Percentiles rank a stretch among this genome's conserved stretches.
Evolutionary conservation across 306 rosid species (phyloP).

Genomic region (Betula pendula): DNA sequence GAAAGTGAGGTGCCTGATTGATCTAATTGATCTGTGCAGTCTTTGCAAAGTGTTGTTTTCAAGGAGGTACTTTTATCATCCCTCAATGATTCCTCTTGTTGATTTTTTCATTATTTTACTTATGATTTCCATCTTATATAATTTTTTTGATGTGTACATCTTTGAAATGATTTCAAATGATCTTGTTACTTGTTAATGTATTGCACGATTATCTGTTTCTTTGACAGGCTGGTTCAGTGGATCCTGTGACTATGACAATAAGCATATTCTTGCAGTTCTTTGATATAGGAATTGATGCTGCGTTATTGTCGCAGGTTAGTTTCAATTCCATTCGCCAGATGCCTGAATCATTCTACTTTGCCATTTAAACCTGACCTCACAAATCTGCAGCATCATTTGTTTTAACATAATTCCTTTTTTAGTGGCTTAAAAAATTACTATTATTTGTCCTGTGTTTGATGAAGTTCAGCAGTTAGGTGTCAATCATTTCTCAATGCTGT

Average conservation of each 20-base stretch:
- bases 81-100: conserved; percentile 6
- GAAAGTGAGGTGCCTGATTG: conserved; percentile 44
- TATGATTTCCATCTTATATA: not conserved
- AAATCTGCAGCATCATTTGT: conserved; percentile 17
- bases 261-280: conserved; percentile 90
- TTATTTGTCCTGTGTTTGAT: not conserved
- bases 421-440: not conserved
- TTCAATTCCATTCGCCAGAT: conserved; percentile 13
- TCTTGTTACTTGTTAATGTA: conserved; percentile 10
- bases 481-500: not conserved
- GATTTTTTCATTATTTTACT: conserved; percentile 5
- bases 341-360: conserved; percentile 11
- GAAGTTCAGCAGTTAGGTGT: not conserved
- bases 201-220: conserved; percentile 24
- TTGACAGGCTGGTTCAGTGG: conserved; percentile 92
- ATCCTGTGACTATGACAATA: conserved; percentile 88
- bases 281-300: conserved; percentile 94
- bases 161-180: conserved; percentile 15
- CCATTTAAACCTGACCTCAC: conserved; percentile 6
- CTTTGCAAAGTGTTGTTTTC: conserved; percentile 97
- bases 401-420: not conserved
- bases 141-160: not conserved
- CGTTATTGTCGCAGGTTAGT: conserved; percentile 90
- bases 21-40: conserved; percentile 60
- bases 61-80: conserved; percentile 68